Conservation (phyloP, 805 yeast genomes). For the Tetrapisispora namnaoensis region DNA sequence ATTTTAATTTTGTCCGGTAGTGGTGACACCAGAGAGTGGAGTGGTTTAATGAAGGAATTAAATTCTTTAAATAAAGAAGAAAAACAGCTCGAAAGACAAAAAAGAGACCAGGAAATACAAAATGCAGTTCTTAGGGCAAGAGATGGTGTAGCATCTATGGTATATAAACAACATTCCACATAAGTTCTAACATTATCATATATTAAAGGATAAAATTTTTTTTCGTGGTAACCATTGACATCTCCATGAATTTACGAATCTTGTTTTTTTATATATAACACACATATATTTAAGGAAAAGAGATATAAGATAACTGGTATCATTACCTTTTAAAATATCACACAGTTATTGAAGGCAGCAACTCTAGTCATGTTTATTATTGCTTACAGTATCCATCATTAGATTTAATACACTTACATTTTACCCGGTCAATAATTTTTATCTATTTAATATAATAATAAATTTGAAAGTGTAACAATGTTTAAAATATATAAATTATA, state of each 20-base stretch:
- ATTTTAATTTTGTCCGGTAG: constrained; percentile 53
- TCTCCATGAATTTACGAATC: too few relatives aligned
- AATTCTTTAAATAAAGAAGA: constrained; percentile 33
- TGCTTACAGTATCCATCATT: too few relatives aligned
- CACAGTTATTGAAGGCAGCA: too few relatives aligned
- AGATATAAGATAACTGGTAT: too few relatives aligned
- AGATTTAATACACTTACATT: too few relatives aligned
- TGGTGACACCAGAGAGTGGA: constrained; percentile 44
- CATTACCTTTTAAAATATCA: too few relatives aligned
- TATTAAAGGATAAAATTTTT: background rate
- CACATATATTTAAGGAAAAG: too few relatives aligned
- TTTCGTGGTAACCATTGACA: too few relatives aligned
- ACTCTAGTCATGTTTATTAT: too few relatives aligned
- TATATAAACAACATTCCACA: constrained; percentile 29
- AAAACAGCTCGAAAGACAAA: constrained; percentile 35
- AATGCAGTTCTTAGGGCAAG: constrained; percentile 45
- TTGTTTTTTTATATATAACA: too few relatives aligned
- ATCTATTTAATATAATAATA: too few relatives aligned
- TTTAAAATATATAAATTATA: background rate
- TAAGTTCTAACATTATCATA: background rate
- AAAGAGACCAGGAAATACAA: constrained; percentile 36
- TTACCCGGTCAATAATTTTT: too few relatives aligned
- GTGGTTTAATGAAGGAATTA: constrained; percentile 33
- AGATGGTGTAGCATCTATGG: constrained; percentile 47
- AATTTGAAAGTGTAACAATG: background rate